Conservation (phyloP, 495 filamentous ascomycete species). For the Delitschia confertaspora region DNA sequence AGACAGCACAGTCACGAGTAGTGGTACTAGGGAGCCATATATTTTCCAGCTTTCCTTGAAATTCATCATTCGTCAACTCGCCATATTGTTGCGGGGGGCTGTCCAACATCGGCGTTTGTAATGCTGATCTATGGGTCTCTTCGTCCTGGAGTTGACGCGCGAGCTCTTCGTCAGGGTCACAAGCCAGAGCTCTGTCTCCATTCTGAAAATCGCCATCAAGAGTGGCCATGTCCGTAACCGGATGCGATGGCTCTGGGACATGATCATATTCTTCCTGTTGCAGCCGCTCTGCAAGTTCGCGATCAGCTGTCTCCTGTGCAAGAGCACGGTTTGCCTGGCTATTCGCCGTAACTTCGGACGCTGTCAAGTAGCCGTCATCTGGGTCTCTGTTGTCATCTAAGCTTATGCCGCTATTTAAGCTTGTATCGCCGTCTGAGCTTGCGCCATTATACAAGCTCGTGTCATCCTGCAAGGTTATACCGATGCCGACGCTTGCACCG, state of each 20-base stretch:
- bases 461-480: too few relatives aligned
- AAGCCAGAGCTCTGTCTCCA: background rate
- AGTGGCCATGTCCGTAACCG: background rate
- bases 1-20: constrained; percentile 21
- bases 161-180: constrained; percentile 8
- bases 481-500: too few relatives aligned
- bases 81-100: background rate
- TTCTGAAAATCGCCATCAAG: background rate
- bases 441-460: too few relatives aligned
- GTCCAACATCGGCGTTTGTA: background rate
- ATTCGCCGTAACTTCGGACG: too few relatives aligned
- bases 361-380: too few relatives aligned
- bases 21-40: too few relatives aligned
- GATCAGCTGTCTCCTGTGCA: constrained; percentile 5
- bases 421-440: too few relatives aligned
- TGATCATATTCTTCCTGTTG: constrained; percentile 4
- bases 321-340: too few relatives aligned
- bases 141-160: constrained; percentile 12
- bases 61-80: background rate
- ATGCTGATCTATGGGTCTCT: background rate
- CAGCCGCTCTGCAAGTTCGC: constrained; percentile 3
- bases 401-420: too few relatives aligned
- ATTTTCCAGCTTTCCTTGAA: background rate
- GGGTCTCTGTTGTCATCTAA: too few relatives aligned
- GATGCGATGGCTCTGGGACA: background rate